These are phyloP conservation scores for Fusarium fracticaudum DNA, from an alignment of 2,329 filamentous ascomycete species.

Conservation along the genomic window DNA sequence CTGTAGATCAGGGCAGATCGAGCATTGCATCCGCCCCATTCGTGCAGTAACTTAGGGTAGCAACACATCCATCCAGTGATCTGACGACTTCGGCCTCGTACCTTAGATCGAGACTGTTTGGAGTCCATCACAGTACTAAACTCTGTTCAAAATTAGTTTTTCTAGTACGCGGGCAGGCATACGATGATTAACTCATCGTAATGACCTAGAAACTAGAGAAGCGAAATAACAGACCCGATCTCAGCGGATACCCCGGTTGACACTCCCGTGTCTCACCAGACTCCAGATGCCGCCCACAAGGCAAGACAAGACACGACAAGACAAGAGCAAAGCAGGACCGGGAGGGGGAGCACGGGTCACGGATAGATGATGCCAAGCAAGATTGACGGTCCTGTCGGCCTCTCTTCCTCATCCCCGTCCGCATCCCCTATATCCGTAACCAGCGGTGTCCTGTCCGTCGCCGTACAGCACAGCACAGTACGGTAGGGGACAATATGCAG, in stretches of 20 bases:
- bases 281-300: slow-evolving; percentile 36
- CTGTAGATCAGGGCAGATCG: slow-evolving; percentile 29
- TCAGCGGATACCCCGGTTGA: slow-evolving; percentile 39
- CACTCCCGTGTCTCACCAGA: slow-evolving; percentile 45
- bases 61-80: background rate
- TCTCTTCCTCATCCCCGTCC: slow-evolving; percentile 8
- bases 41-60: slow-evolving; percentile 4
- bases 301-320: slow-evolving; percentile 39
- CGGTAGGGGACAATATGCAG: slow-evolving; percentile 13
- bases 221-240: slow-evolving; percentile 26
- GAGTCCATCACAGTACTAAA: background rate
- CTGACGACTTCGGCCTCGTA: background rate
- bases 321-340: slow-evolving; percentile 1
- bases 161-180: background rate
- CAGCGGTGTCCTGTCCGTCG: background rate
- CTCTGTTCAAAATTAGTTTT: background rate
- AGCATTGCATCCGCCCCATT: slow-evolving; percentile 22
- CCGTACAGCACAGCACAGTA: background rate
- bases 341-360: background rate
- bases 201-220: background rate
- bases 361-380: slow-evolving; percentile 1
- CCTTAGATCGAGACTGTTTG: background rate
- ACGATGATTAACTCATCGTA: background rate
- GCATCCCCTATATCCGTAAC: slow-evolving; percentile 9
- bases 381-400: slow-evolving; percentile 4